Evolutionary conservation across 176 grass and related monocot species (phyloP), one percentile per base, ranked within the genome.

Genomic region (Areca catechu): DNA sequence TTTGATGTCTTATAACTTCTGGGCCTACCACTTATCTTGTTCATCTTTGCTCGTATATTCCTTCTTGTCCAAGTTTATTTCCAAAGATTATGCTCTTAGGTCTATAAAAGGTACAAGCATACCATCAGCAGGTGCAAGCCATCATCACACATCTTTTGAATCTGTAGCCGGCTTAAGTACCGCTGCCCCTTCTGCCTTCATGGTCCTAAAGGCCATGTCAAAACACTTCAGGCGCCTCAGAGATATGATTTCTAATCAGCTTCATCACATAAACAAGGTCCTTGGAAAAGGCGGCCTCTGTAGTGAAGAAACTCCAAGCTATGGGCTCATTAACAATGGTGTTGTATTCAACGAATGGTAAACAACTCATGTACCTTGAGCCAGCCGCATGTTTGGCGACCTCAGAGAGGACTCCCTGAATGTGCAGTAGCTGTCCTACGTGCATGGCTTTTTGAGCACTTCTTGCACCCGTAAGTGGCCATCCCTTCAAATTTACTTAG

Each of bases 361-460:
- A 67, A 54, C 12, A 54, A 3, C 24, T 12, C 50, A 28, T 50
- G 5, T 27, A 5, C 64, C 16, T 64, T 50, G 16, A 48, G 30
- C 22, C 64, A 67, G 25, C 51, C 25, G 9, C 64, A 67, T 10
- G 4, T 54, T 19, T 67, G 64, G 64, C 51, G 50, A 15, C 64
- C 64, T 3, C 65, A 55, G 15, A 67, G 65, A 34, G 65, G 65
- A 3, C 65, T 67, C 17, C 65, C 65, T 21, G 65, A 67, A 10
- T 18, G 27, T 6, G 65, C 65, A 0, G 65, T 67, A 1, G 5
- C 65, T 10, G 65, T 67, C 5, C 65, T 67, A 3, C 65, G 65
- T 2, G 65, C 65, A 47, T 67, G 65, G 65, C 51, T 67, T 17
- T 67, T 67, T 15, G 65, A 67, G 4, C 65, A 67, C 15, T 67